Evolutionary conservation across 257 asterid genomes (phyloP).

Genomic region (Nicotiana otophora): DNA sequence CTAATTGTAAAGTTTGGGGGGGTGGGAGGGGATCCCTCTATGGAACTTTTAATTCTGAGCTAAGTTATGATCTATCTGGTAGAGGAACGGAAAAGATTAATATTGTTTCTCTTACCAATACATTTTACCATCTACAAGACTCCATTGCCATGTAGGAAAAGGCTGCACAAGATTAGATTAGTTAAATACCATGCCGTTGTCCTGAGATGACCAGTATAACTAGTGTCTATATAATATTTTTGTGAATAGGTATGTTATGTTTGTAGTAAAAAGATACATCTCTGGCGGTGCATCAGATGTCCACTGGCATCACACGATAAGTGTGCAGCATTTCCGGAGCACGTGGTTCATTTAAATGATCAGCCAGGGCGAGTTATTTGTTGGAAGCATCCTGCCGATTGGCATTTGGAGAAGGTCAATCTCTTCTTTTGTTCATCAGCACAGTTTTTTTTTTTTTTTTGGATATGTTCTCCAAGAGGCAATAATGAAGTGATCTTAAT

Average conservation of each 20-base stretch:
- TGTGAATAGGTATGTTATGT: slow-evolving; percentile 64
- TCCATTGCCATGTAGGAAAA: neutral
- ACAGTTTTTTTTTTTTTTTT: slow-evolving; percentile 5
- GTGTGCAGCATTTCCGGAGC: slow-evolving; percentile 79
- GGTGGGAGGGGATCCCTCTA: too few relatives aligned
- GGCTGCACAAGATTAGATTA: neutral
- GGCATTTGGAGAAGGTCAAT: slow-evolving; percentile 59
- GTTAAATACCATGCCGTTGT: neutral
- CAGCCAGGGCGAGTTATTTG: slow-evolving; percentile 74
- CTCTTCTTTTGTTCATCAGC: slow-evolving; percentile 27
- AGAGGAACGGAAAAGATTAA: too few relatives aligned
- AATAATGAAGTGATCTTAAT: neutral
- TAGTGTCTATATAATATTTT: slow-evolving; percentile 14
- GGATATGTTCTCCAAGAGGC: neutral
- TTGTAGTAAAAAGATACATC: slow-evolving; percentile 59
- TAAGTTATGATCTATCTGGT: too few relatives aligned
- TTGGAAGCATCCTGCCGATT: slow-evolving; percentile 76
- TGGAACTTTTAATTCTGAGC: too few relatives aligned
- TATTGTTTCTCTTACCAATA: too few relatives aligned
- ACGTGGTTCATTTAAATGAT: slow-evolving; percentile 47
- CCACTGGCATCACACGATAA: slow-evolving; percentile 65
- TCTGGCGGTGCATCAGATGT: slow-evolving; percentile 78
- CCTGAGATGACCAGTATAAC: slow-evolving; percentile 5
- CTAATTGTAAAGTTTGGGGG: too few relatives aligned
- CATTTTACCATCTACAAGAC: too few relatives aligned